These are phyloP conservation scores for Gaertneriomyces sp. DNA, from an alignment of 192 early-diverging fungal genomes.

Conservation along the genomic window DNA sequence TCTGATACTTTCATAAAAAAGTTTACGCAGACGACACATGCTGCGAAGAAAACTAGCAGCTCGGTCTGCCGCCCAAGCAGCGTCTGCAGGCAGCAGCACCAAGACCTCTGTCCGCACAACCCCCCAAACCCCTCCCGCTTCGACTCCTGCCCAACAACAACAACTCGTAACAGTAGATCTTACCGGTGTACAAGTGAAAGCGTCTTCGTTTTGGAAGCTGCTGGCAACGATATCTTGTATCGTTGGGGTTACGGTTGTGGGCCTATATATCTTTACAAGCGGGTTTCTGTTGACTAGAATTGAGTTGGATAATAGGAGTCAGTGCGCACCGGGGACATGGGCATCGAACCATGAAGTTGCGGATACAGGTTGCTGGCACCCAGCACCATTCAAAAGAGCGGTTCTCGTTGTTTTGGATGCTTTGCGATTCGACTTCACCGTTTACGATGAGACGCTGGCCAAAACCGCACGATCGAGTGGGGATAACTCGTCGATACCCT, in stretches of 20 bases:
- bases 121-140: too few species aligned
- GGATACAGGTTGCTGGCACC: slow-evolving; percentile 19
- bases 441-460: slow-evolving; percentile 26
- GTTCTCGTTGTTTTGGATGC: slow-evolving; percentile 52
- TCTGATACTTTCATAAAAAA: too few species aligned
- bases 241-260: slow-evolving; percentile 12
- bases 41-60: too few species aligned
- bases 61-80: too few species aligned
- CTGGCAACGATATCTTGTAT: background rate
- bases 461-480: background rate
- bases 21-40: too few species aligned
- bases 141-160: too few species aligned
- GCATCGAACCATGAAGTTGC: background rate
- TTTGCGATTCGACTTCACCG: slow-evolving; percentile 53
- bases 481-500: slow-evolving; percentile 12
- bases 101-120: too few species aligned
- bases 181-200: background rate
- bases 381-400: slow-evolving; percentile 32
- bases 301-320: slow-evolving; percentile 32
- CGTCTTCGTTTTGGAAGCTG: background rate
- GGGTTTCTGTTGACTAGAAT: slow-evolving; percentile 42
- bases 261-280: slow-evolving; percentile 23
- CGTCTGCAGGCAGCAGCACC: too few species aligned
- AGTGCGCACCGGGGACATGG: slow-evolving; percentile 1
- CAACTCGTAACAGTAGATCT: background rate